Evolutionary conservation across 179 eudicot genomes (phyloP).

Genomic region (Beta lomatogona): DNA sequence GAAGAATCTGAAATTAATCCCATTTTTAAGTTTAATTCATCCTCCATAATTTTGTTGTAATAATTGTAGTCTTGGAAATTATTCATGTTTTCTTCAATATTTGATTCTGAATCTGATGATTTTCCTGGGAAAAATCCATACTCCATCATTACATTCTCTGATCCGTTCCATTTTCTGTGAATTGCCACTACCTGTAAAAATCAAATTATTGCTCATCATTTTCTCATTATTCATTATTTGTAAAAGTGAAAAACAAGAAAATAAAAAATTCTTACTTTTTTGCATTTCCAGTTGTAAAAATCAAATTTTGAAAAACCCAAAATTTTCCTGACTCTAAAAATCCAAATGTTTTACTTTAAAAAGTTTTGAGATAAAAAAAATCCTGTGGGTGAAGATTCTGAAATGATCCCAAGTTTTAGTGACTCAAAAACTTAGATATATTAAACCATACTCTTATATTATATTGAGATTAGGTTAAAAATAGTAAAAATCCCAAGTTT

Average conservation of each 20-base stretch:
- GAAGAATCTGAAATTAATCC: constrained; percentile 26
- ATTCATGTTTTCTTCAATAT: not conserved
- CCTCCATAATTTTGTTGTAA: constrained; percentile 20
- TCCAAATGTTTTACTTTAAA: too few species aligned
- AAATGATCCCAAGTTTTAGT: too few species aligned
- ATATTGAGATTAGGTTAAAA: too few species aligned
- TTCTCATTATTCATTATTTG: constrained; percentile 6
- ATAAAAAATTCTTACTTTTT: not conserved
- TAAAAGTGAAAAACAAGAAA: too few species aligned
- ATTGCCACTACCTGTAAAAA: constrained; percentile 48
- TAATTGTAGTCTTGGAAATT: not conserved
- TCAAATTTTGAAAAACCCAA: too few species aligned
- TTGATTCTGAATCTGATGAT: not conserved
- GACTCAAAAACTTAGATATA: too few species aligned
- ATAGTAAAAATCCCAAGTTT: too few species aligned
- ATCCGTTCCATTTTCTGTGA: constrained; percentile 35
- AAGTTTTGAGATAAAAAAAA: too few species aligned
- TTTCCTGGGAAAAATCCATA: constrained; percentile 60
- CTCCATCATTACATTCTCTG: constrained; percentile 47
- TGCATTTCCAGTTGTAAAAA: too few species aligned
- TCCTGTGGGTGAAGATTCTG: too few species aligned
- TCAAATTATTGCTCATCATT: not conserved
- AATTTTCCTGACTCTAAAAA: too few species aligned
- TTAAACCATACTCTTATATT: too few species aligned
- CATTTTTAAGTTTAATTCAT: constrained; percentile 31